phyloP scores from a whole-genome alignment of 2,329 filamentous ascomycete genomes.

The Trichoderma oligosporum region DNA sequence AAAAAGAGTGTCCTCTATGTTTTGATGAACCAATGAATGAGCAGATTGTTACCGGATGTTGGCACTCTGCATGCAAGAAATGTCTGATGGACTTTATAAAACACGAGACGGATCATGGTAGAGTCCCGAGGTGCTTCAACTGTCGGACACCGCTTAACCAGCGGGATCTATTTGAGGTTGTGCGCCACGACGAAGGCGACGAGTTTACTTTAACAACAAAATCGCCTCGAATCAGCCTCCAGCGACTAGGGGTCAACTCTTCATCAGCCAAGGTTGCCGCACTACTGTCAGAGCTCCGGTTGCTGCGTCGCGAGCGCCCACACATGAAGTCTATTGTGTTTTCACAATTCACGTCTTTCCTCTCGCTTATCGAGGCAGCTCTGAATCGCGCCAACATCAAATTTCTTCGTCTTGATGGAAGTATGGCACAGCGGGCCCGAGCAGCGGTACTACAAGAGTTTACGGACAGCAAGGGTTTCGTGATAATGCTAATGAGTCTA shows the following conservation, averaged over 20 bases:
- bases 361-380: slow-evolving; percentile 83
- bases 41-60: slow-evolving; percentile 91
- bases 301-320: slow-evolving; percentile 61
- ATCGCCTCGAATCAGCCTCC: slow-evolving; percentile 56
- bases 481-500: slow-evolving; percentile 76
- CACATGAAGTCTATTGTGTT: slow-evolving; percentile 87
- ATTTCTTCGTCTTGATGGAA: slow-evolving; percentile 85
- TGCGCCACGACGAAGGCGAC: slow-evolving; percentile 68
- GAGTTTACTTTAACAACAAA: slow-evolving; percentile 38
- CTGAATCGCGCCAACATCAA: slow-evolving; percentile 67
- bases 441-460: slow-evolving; percentile 76
- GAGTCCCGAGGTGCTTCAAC: slow-evolving; percentile 80
- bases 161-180: slow-evolving; percentile 87
- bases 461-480: slow-evolving; percentile 54
- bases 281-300: slow-evolving; percentile 70
- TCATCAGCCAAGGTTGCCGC: slow-evolving; percentile 88
- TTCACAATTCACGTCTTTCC: slow-evolving; percentile 94
- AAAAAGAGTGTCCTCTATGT: slow-evolving; percentile 90
- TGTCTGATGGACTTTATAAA: slow-evolving; percentile 88
- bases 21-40: slow-evolving; percentile 94
- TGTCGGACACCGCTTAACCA: slow-evolving; percentile 79
- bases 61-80: slow-evolving; percentile 94
- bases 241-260: slow-evolving; percentile 57
- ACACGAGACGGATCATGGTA: slow-evolving; percentile 74
- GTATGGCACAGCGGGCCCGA: slow-evolving; percentile 80